A percentile compares a stretch with the other conserved stretches of the same genome.
Evolutionary conservation across 2,329 filamentous ascomycete species (phyloP).

Genomic region (Rhynchosporium secalis): DNA sequence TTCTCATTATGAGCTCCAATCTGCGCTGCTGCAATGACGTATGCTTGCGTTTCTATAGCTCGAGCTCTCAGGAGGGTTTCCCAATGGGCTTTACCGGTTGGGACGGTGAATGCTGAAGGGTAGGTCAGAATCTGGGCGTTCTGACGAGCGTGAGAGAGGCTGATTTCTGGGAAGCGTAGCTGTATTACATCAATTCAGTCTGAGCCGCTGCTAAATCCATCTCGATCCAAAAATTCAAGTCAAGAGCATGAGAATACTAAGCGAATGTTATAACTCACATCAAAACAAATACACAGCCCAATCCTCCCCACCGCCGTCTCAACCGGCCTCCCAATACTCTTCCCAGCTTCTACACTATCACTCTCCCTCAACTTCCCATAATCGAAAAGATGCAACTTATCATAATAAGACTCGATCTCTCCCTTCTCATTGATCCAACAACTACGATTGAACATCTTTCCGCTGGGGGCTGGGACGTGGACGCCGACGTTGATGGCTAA

Average conservation of each 20-base stretch:
- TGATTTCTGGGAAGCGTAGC: constrained; percentile 77
- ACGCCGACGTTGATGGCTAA: constrained; percentile 84
- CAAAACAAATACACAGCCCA: constrained; percentile 85
- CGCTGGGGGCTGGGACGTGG: constrained; percentile 64
- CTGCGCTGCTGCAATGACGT: constrained; percentile 85
- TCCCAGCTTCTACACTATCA: constrained; percentile 66
- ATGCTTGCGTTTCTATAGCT: constrained; percentile 87
- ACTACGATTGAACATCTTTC: constrained; percentile 60
- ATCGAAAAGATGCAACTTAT: constrained; percentile 92
- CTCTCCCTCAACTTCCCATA: constrained; percentile 65
- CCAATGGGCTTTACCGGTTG: constrained; percentile 87
- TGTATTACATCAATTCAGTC: constrained; percentile 28
- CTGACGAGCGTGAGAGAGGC: constrained; percentile 63
- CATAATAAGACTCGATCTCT: constrained; percentile 63
- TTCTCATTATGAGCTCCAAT: constrained; percentile 72
- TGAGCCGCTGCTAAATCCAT: not conserved
- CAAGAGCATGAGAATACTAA: not conserved
- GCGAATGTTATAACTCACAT: constrained; percentile 48
- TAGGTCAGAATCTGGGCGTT: constrained; percentile 79
- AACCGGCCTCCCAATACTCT: constrained; percentile 66
- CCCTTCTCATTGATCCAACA: constrained; percentile 66
- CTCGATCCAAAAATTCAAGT: not conserved
- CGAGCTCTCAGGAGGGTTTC: constrained; percentile 73
- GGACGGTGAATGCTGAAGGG: constrained; percentile 86
- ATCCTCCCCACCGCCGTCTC: constrained; percentile 72